phyloP scores from a whole-genome alignment of 805 yeast genomes.

The Wickerhamomyces bisporus region DNA sequence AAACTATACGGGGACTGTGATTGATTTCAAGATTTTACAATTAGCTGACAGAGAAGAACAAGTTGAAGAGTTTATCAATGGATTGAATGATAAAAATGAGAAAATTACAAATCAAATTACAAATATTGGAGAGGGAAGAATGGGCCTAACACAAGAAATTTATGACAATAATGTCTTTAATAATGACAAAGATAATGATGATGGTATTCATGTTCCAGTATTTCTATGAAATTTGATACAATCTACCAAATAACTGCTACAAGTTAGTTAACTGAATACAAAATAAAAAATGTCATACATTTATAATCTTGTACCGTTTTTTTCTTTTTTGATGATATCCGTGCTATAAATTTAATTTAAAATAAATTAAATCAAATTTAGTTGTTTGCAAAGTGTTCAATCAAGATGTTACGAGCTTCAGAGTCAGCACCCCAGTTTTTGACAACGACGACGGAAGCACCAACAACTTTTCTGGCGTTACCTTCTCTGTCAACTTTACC shows the following conservation, averaged over 20 bases:
- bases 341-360: too few species aligned
- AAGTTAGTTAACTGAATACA: background rate
- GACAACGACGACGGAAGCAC: constrained; percentile 99
- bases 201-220: constrained; percentile 21
- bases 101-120: background rate
- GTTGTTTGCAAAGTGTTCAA: constrained; percentile 92
- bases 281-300: constrained; percentile 1
- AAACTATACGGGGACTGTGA: constrained; percentile 36
- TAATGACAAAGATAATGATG: constrained; percentile 12
- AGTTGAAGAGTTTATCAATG: constrained; percentile 2
- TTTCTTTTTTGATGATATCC: too few species aligned
- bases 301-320: background rate
- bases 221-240: constrained; percentile 11
- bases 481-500: constrained; percentile 99
- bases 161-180: constrained; percentile 35
- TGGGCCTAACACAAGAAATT: constrained; percentile 43
- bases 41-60: constrained; percentile 6
- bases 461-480: constrained; percentile 99
- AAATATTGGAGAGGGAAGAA: constrained; percentile 9
- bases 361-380: too few species aligned
- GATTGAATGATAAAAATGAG: background rate
- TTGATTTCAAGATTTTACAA: constrained; percentile 33
- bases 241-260: too few species aligned
- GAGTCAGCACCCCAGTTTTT: constrained; percentile 99
- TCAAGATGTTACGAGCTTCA: constrained; percentile 91